Percentiles rank a stretch among this genome's conserved stretches.
Conservation (phyloP, 2,329 filamentous ascomycete genomes). For the Epichloe typhina region DNA sequence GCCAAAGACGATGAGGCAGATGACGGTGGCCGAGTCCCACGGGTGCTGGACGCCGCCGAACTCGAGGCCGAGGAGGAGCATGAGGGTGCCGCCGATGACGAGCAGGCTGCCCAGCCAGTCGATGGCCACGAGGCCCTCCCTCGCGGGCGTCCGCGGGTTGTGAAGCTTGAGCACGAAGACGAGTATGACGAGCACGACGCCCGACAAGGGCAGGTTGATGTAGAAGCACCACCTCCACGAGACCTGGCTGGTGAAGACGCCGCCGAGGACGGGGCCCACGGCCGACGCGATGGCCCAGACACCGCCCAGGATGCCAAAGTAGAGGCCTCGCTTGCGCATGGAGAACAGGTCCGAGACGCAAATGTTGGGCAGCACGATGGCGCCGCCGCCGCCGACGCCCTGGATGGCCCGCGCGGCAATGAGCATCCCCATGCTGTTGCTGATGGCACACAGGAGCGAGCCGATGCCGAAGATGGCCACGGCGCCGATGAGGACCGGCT, state of each 20-base stretch:
- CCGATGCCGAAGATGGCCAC: constrained; percentile 40
- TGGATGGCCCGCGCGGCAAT: constrained; percentile 43
- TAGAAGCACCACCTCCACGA: constrained; percentile 62
- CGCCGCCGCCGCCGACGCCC: constrained; percentile 42
- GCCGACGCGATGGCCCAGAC: constrained; percentile 53
- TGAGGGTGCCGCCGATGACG: constrained; percentile 66
- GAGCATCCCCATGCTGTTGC: constrained; percentile 35
- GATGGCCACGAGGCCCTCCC: constrained; percentile 48
- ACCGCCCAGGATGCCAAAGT: constrained; percentile 38
- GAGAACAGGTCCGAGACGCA: constrained; percentile 43
- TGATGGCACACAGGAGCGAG: constrained; percentile 39
- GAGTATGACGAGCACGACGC: constrained; percentile 32
- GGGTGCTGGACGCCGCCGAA: constrained; percentile 66
- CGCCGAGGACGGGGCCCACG: constrained; percentile 55
- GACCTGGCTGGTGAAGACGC: constrained; percentile 48
- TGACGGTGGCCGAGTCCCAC: constrained; percentile 61
- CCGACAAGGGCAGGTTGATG: constrained; percentile 44
- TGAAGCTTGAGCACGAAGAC: constrained; percentile 55
- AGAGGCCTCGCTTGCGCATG: constrained; percentile 35
- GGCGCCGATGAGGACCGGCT: constrained; percentile 38
- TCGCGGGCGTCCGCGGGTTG: constrained; percentile 50
- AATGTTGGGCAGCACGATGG: constrained; percentile 48
- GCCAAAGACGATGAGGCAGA: constrained; percentile 69
- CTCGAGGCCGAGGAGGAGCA: constrained; percentile 77
- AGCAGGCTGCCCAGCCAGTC: constrained; percentile 43